Conservation (phyloP, 352 stramenopile species). For the Pythium chondricola region DNA sequence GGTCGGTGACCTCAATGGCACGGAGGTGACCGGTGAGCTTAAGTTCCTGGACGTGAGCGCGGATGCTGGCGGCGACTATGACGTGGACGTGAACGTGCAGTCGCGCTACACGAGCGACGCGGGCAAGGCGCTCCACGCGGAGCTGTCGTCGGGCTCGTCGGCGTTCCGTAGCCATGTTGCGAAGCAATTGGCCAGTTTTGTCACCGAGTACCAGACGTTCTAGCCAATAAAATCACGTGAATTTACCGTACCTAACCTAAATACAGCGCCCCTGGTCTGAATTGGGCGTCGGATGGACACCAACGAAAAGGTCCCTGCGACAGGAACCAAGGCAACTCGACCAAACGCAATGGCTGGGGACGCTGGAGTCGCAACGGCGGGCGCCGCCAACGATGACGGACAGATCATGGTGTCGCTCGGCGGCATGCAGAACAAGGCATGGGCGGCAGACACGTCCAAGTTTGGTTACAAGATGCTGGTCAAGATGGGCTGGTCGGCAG, state of each 20-base stretch:
- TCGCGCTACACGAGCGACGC: conserved; percentile 60
- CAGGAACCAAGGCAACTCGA: background rate
- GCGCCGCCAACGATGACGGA: conserved; percentile 15
- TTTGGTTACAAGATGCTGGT: conserved; percentile 94
- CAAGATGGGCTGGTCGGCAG: conserved; percentile 96
- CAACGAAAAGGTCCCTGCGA: too few species aligned
- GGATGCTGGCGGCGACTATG: conserved; percentile 61
- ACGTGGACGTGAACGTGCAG: conserved; percentile 62
- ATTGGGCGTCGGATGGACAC: too few species aligned
- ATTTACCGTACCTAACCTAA: background rate
- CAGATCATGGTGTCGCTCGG: conserved; percentile 74
- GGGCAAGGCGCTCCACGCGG: conserved; percentile 65
- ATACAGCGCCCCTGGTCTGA: conserved; percentile 1
- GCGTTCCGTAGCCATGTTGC: conserved; percentile 59
- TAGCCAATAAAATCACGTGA: conserved; percentile 23
- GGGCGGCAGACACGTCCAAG: conserved; percentile 86
- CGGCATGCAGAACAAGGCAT: conserved; percentile 86
- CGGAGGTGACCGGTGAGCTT: conserved; percentile 37
- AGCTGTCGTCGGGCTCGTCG: conserved; percentile 38
- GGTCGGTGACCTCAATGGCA: conserved; percentile 6
- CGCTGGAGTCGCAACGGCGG: conserved; percentile 3
- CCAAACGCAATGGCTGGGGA: conserved; percentile 6
- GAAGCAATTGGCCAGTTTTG: conserved; percentile 47
- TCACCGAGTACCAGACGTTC: conserved; percentile 70
- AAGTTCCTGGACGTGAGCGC: conserved; percentile 83